These are phyloP conservation scores for Graphilbum ipis-grandicollis DNA, from an alignment of 2,329 filamentous ascomycete species.

Conservation along the genomic window DNA sequence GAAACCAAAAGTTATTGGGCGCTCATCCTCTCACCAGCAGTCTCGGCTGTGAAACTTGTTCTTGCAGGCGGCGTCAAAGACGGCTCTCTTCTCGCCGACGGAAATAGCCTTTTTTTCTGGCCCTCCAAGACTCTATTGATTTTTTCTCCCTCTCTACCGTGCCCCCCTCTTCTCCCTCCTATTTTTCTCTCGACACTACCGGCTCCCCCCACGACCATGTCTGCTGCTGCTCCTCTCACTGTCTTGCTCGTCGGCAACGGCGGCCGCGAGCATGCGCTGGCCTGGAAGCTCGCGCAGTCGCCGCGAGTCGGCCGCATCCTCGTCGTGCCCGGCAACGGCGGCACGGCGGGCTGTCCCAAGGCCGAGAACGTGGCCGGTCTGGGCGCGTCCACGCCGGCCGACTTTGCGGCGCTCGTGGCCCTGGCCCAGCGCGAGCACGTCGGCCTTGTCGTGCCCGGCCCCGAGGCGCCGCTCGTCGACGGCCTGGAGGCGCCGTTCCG, in stretches of 20 bases:
- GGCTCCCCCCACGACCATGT: not conserved
- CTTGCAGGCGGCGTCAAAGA: no score
- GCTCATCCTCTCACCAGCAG: no score
- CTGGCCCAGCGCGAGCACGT: conserved; percentile 58
- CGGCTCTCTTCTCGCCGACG: no score
- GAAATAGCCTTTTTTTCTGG: no score
- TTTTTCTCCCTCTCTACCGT: not conserved
- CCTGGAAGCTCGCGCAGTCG: conserved; percentile 85
- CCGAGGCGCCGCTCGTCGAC: conserved; percentile 84
- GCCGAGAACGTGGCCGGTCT: conserved; percentile 50
- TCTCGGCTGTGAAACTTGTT: no score
- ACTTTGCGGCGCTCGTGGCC: conserved; percentile 61
- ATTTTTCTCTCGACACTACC: conserved; percentile 1
- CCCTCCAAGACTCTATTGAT: no score
- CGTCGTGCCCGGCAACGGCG: conserved; percentile 67
- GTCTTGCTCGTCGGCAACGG: conserved; percentile 84
- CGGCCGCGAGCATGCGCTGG: conserved; percentile 83
- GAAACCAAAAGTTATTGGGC: no score
- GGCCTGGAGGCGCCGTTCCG: conserved; percentile 77
- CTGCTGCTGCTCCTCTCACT: conserved; percentile 4
- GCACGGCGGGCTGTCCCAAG: conserved; percentile 56
- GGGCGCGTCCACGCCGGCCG: conserved; percentile 45
- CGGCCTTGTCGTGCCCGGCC: conserved; percentile 76
- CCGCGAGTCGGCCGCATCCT: conserved; percentile 59
- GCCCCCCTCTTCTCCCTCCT: not conserved